A percentile compares a stretch with the other conserved stretches of the same genome.
These are phyloP conservation scores for Medicago lupulina DNA, from an alignment of 306 rosid species.

Conservation along the genomic window DNA sequence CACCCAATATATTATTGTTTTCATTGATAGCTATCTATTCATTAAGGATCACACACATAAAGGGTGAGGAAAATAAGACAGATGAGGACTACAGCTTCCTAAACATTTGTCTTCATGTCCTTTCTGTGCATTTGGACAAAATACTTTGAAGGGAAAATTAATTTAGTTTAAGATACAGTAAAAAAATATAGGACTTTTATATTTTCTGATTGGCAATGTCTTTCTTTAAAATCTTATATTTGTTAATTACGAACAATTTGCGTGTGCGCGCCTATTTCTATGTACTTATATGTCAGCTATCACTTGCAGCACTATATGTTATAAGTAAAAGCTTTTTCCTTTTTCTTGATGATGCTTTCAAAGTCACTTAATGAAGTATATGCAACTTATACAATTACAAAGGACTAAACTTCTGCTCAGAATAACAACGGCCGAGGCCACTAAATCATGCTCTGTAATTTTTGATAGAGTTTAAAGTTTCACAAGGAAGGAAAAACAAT, in stretches of 20 bases:
- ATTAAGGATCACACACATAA: background rate
- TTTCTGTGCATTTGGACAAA: background rate
- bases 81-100: background rate
- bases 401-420: slow-evolving; percentile 23
- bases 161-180: background rate
- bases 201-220: background rate
- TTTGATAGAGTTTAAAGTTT: background rate
- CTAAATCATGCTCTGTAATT: slow-evolving; percentile 6
- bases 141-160: background rate
- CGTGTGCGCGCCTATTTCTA: background rate
- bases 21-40: background rate
- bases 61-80: no score
- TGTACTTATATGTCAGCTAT: background rate
- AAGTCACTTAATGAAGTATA: background rate
- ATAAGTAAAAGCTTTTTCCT: background rate
- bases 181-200: background rate
- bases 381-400: background rate
- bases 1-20: background rate
- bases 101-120: background rate
- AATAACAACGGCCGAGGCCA: slow-evolving; percentile 11
- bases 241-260: background rate
- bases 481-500: background rate
- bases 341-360: background rate
- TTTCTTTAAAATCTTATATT: background rate
- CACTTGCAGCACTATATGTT: slow-evolving; percentile 4